Base-by-base conservation (phyloP, 768 basidiomycete genomes). In the Pulveroboletus frians region DNA sequence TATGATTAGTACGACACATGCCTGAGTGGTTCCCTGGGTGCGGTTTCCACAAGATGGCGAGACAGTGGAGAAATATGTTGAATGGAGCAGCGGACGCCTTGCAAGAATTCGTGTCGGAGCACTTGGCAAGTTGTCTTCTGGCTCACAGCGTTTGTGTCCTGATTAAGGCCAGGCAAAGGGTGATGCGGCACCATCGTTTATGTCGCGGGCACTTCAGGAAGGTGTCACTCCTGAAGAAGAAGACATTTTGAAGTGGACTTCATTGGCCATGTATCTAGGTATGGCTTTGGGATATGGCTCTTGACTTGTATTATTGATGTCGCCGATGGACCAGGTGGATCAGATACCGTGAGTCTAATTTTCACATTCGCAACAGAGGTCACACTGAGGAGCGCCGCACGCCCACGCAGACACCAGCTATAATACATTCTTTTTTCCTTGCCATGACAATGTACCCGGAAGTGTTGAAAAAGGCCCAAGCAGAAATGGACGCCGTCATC, bases 281-380 rank as follows among this genome's bases (percentile, higher is more conserved):
- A 50, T 26, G 49, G 3, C 9, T 36, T 48, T 9, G 1, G 9
- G 3, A 29, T 10, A 36, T 40, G 26, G 3, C 15, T 17, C 5
- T 1, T 3, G 5, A 20, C 51, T 46, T 10, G 23, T 7, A 3
- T 53, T 2, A 3, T 13, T 13, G 0, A 13, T 31, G 13, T 18
- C 35, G 21, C 15, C 9, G 6, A 13, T 41, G 9, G 31, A 31
- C 15, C 34, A 76, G 77, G 36, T 23, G 60, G 50, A 42, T 32
- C 54, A 4, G 57, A 62, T 9, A 62, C 51, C 1, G 55, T 54
- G 14, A 17, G 47, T 29, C 4, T 7, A 6, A 70, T 68, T 15
- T 64, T 65, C 75, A 5, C 17, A 3, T 27, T 1, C 3, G 10
- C 7, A 9, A 41, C n/a, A 2, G 3, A 31, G 27, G 6, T 31